phyloP scores from a whole-genome alignment of 2,329 filamentous ascomycete species.

The Pseudocercospora macadamiae region DNA sequence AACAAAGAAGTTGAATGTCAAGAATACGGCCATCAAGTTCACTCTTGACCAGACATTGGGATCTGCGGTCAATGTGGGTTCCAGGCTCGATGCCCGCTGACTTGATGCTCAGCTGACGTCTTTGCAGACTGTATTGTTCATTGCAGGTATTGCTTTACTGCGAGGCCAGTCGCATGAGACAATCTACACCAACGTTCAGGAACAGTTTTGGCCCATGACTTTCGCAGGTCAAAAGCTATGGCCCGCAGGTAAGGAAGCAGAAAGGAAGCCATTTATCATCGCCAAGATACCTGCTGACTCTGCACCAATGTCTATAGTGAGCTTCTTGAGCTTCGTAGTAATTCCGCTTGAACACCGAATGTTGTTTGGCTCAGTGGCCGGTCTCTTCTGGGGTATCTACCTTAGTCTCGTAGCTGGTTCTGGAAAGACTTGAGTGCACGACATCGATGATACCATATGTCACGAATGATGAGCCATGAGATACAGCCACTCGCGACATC shows the following conservation, averaged over 20 bases:
- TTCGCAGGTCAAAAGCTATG: slow-evolving; percentile 73
- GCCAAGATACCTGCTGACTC: no score
- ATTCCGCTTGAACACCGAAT: slow-evolving; percentile 72
- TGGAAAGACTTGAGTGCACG: not conserved
- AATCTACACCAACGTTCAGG: slow-evolving; percentile 26
- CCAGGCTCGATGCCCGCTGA: not conserved
- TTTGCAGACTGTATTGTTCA: slow-evolving; percentile 60
- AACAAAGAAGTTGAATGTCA: slow-evolving; percentile 50
- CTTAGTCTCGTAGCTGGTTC: slow-evolving; percentile 62
- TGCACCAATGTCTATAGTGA: no score
- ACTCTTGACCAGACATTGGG: slow-evolving; percentile 70
- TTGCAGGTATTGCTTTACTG: slow-evolving; percentile 62
- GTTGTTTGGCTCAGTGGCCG: slow-evolving; percentile 71
- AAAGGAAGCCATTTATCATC: no score
- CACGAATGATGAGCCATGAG: not conserved
- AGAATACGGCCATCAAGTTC: slow-evolving; percentile 70
- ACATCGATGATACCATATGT: not conserved
- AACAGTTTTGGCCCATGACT: slow-evolving; percentile 55
- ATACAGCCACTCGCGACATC: no score
- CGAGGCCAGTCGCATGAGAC: slow-evolving; percentile 37
- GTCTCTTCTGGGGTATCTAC: slow-evolving; percentile 75
- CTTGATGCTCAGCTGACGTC: not conserved
- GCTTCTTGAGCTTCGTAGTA: slow-evolving; percentile 70
- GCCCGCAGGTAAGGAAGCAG: no score
- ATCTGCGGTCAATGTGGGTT: slow-evolving; percentile 61